Evolutionary conservation across 768 basidiomycete species (phyloP), one percentile per base, ranked within the genome.

Genomic region (Amanita rimosa): DNA sequence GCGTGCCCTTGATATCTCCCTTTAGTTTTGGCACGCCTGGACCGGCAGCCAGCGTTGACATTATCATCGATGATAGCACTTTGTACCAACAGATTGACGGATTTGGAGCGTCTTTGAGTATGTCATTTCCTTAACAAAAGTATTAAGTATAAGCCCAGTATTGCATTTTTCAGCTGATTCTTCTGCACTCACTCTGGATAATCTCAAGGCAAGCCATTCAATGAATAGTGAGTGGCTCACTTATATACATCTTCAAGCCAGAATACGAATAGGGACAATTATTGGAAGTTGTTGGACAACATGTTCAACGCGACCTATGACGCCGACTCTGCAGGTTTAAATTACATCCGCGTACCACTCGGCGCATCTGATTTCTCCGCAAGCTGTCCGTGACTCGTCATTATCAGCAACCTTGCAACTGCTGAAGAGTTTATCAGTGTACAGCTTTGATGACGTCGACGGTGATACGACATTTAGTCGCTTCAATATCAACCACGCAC

Each of bases 321-420:
- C 0, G 72, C 73, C 9, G 67, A 76, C 48, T 70, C 75, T 5
- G 84, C 85, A 24, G 22, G 5, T 1, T 63, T 88, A 44, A 79
- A 76, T 37, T 83, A 82, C 55, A 63, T 88, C 43, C 76, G 85
- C 8, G 67, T 87, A 34, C 75, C 85, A 0, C 69, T 88, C 11
- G 85, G 85, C 11, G 81, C 85, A 3, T 75, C 81, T 2, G 85
- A 87, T 61, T 87, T 87, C 57, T 85, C 85, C 9, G 64, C 74
- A 3, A 67, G 55, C 3, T 54, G 83, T 82, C 14, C 5, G 50
- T 37, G 11, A n/a, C 21, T 13, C 4, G 13, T 48, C 13, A 13
- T 31, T 5, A n/a, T 11, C 9, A 22, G 21, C n/a, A 6, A 13
- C 8, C 26, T 16, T 22, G n/a, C n/a, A 0, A 6, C n/a, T 17